A percentile compares a stretch with the other conserved stretches of the same genome.
Conservation (phyloP, 495 filamentous ascomycete genomes). For the Penicillium pancosmium region DNA sequence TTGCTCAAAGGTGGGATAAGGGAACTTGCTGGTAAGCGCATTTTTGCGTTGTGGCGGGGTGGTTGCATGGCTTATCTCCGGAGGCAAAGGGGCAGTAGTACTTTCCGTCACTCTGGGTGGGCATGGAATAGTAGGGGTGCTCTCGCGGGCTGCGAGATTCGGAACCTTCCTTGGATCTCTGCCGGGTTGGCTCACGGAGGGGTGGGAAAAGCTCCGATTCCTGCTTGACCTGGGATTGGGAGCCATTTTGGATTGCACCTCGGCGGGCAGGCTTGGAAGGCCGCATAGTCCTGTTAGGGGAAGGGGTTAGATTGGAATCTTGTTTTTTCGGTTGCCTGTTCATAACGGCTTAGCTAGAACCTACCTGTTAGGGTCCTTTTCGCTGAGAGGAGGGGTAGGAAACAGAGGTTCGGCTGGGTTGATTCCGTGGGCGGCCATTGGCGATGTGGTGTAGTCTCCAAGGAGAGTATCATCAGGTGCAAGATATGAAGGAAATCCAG, state of each 20-base stretch:
- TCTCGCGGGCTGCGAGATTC: slow-evolving; percentile 68
- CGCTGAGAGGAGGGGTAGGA: slow-evolving; percentile 43
- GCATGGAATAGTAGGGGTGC: slow-evolving; percentile 76
- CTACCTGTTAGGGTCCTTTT: slow-evolving; percentile 52
- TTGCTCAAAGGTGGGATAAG: neutral
- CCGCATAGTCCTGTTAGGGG: slow-evolving; percentile 41
- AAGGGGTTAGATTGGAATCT: slow-evolving; percentile 18
- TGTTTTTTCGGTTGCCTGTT: neutral
- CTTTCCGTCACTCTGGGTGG: slow-evolving; percentile 70
- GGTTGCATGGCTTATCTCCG: slow-evolving; percentile 72
- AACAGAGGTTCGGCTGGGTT: slow-evolving; percentile 49
- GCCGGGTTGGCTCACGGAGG: slow-evolving; percentile 42
- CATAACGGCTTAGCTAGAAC: slow-evolving; percentile 14
- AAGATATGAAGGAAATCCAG: slow-evolving; percentile 45
- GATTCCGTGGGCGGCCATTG: slow-evolving; percentile 40
- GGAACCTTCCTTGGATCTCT: slow-evolving; percentile 50
- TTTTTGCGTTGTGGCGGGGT: slow-evolving; percentile 88
- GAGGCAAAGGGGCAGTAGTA: slow-evolving; percentile 87
- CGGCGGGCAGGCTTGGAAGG: slow-evolving; percentile 42
- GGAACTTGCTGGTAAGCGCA: slow-evolving; percentile 91
- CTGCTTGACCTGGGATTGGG: slow-evolving; percentile 39
- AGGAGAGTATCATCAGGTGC: slow-evolving; percentile 44
- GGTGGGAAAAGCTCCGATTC: slow-evolving; percentile 45
- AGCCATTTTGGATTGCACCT: slow-evolving; percentile 34
- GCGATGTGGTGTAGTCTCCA: slow-evolving; percentile 41